These are phyloP conservation scores for Elsinoe arachidis DNA, from an alignment of 2,329 filamentous ascomycete species.

Conservation along the genomic window DNA sequence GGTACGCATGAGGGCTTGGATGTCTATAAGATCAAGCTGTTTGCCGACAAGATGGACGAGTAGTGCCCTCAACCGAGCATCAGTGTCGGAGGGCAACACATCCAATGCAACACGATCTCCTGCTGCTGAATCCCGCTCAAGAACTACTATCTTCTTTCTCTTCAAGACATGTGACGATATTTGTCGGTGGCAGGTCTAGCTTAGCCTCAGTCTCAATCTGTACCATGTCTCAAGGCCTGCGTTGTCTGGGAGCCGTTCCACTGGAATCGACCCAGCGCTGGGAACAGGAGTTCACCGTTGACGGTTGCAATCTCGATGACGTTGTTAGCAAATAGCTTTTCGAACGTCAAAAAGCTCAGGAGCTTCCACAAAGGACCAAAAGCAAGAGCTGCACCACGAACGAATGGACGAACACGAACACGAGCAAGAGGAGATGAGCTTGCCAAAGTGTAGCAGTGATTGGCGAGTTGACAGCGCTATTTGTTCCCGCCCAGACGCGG, in stretches of 20 bases:
- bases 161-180: neutral
- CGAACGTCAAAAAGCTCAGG: neutral
- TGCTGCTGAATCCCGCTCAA: neutral
- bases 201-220: neutral
- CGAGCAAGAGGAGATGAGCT: constrained; percentile 5
- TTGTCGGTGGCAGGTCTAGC: neutral
- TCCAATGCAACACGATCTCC: too few species aligned
- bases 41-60: constrained; percentile 11
- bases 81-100: too few species aligned
- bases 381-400: neutral
- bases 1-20: constrained; percentile 30
- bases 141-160: neutral
- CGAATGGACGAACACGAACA: neutral
- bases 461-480: constrained; percentile 9
- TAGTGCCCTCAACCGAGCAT: neutral
- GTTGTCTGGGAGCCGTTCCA: constrained; percentile 6
- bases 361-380: neutral
- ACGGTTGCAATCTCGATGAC: constrained; percentile 1
- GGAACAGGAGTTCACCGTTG: constrained; percentile 11
- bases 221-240: constrained; percentile 1
- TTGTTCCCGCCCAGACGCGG: neutral
- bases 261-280: neutral
- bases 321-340: neutral
- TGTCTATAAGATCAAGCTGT: constrained; percentile 31
- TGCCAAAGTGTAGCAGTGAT: neutral